Evolutionary conservation across 2,329 filamentous ascomycete genomes (phyloP).

Genomic region (Kalaharituber pfeilii): DNA sequence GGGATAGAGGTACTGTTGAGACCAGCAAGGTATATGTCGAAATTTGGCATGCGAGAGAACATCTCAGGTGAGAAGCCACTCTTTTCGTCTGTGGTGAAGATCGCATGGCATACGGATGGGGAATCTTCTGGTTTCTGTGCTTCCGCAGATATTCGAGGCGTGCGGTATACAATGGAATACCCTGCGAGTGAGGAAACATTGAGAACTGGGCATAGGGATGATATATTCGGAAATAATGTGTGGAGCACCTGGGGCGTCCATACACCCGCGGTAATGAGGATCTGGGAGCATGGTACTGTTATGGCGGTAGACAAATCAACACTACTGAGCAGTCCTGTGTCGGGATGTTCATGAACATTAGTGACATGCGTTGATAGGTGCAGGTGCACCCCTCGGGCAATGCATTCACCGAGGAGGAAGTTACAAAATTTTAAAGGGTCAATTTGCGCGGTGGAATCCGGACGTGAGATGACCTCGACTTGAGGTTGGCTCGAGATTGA

Average conservation of each 20-base stretch:
- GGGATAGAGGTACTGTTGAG: constrained; percentile 45
- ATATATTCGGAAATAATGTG: constrained; percentile 39
- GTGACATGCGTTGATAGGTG: constrained; percentile 46
- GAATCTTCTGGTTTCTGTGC: constrained; percentile 6
- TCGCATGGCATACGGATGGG: constrained; percentile 38
- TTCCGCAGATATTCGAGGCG: constrained; percentile 28
- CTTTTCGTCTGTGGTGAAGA: constrained; percentile 48
- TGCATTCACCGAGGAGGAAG: constrained; percentile 43
- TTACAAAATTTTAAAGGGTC: constrained; percentile 49
- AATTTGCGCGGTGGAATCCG: constrained; percentile 25
- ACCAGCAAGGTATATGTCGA: constrained; percentile 56
- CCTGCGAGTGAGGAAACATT: constrained; percentile 48
- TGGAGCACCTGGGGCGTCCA: constrained; percentile 54
- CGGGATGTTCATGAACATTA: constrained; percentile 35
- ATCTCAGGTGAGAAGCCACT: constrained; percentile 50
- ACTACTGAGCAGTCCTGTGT: constrained; percentile 36
- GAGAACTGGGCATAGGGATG: constrained; percentile 33
- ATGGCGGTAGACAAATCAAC: constrained; percentile 31
- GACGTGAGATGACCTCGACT: constrained; percentile 24
- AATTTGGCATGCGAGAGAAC: constrained; percentile 43
- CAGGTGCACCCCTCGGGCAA: constrained; percentile 44
- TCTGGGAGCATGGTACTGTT: constrained; percentile 42
- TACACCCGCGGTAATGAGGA: constrained; percentile 51
- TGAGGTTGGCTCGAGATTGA: constrained; percentile 8
- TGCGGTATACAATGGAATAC: constrained; percentile 51